Evolutionary conservation across 352 stramenopile species (phyloP).

Genomic region (Pythium biforme): DNA sequence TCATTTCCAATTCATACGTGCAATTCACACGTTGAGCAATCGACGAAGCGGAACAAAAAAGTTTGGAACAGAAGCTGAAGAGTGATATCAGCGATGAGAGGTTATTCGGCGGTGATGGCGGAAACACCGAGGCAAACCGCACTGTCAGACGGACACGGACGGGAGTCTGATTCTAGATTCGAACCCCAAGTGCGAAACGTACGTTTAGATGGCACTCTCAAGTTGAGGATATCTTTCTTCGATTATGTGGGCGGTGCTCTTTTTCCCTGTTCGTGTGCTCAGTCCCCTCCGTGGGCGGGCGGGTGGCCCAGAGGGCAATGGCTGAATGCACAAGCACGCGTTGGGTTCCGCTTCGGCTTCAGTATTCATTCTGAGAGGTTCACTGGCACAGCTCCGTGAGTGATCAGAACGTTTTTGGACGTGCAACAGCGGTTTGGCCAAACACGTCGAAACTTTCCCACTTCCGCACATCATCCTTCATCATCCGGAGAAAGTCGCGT

Average conservation of each 20-base stretch:
- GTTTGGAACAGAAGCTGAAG: constrained; percentile 20
- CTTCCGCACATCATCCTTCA: background rate
- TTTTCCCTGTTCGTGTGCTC: no score
- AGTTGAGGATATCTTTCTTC: no score
- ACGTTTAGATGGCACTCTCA: no score
- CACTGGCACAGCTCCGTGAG: background rate
- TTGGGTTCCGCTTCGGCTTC: background rate
- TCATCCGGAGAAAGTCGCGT: background rate
- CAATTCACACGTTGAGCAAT: constrained; percentile 11
- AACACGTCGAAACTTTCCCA: constrained; percentile 8
- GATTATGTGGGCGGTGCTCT: no score
- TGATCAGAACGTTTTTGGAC: constrained; percentile 10
- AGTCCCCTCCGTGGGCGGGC: no score
- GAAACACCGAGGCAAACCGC: constrained; percentile 12
- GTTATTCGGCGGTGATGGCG: constrained; percentile 16
- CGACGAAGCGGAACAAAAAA: constrained; percentile 9
- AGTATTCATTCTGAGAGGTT: constrained; percentile 15
- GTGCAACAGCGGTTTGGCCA: constrained; percentile 15
- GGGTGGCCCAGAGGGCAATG: no score
- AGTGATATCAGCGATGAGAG: constrained; percentile 6
- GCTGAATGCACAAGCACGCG: constrained; percentile 13
- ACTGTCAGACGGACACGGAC: constrained; percentile 12
- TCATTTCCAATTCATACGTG: constrained; percentile 23
- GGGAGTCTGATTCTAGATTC: background rate
- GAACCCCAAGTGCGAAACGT: no score